phyloP scores from a whole-genome alignment of 2,329 filamentous ascomycete genomes.

The Penicillium sp. region DNA sequence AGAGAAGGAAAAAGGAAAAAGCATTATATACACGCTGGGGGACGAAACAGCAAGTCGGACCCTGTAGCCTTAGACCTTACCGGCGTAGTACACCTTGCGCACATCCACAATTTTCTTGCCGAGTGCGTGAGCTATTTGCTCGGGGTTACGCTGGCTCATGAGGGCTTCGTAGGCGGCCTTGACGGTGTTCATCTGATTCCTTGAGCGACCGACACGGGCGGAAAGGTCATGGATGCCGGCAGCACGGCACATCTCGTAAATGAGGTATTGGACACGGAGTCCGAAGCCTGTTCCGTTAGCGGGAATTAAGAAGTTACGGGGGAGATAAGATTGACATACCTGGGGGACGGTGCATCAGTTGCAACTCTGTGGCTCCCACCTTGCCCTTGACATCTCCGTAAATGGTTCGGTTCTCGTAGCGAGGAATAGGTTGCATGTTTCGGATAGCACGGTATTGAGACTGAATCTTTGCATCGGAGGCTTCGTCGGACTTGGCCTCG shows the following conservation, averaged over 20 bases:
- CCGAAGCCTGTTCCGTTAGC: conserved; percentile 69
- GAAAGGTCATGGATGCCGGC: conserved; percentile 84
- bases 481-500: conserved; percentile 80
- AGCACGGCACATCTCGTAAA: conserved; percentile 89
- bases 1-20: conserved; percentile 17
- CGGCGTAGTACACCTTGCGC: conserved; percentile 94
- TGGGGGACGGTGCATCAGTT: conserved; percentile 77
- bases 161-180: conserved; percentile 86
- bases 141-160: conserved; percentile 76
- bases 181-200: conserved; percentile 97
- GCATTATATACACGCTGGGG: conserved; percentile 27
- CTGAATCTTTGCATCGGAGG: conserved; percentile 63
- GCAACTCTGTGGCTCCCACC: conserved; percentile 79
- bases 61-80: conserved; percentile 54
- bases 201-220: conserved; percentile 74
- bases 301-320: background rate
- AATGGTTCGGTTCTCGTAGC: conserved; percentile 90
- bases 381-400: conserved; percentile 81
- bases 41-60: conserved; percentile 14
- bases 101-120: conserved; percentile 96
- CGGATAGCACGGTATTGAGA: conserved; percentile 76
- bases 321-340: conserved; percentile 56
- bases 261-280: conserved; percentile 81
- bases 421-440: conserved; percentile 86
- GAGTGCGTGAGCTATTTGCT: conserved; percentile 81